Evolutionary conservation across 75 land plant genomes (phyloP), one percentile per base, ranked within the genome.

Genomic region (Sequoia sempervirens): DNA sequence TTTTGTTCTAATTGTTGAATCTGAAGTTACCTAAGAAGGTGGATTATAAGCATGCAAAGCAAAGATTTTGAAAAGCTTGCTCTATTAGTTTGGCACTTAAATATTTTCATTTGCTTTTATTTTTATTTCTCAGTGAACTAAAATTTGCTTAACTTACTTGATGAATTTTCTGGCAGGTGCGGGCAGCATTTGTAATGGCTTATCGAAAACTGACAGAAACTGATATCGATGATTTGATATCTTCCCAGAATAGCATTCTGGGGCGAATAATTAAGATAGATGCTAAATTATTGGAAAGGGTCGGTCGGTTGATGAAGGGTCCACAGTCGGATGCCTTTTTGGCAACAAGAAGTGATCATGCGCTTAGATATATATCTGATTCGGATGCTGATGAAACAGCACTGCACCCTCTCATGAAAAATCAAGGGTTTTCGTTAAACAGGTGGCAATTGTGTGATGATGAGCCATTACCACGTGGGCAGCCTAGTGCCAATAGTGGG

Each of bases 201-300:
- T 87, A 85, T 86, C 83, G 91, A 18, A 78, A 82, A 4, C 75
- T 96, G 85, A 95, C 95, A 53, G 92, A 93, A 74, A 78, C 86
- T 56, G 87, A 87, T 82, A 80, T 80, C 61, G 87, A 92, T 64
- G 79, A 86, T 70, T 81, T 46, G 5, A 75, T 92, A 28, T 89
- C 88, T 26, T 84, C 92, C 4, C 69, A 89, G 36, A 82, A 86
- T 68, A 94, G 97, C 84, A 88, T 96, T 52, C 85, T 96, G 45
- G 94, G 98, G 4, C 90, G 90, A n/a, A 95, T 96, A 74, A 92
- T 96, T 20, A 88, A 97, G 58, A 90, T 94, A 36, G 98, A 96
- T 75, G 84, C 88, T 26, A 86, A 92, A 36, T 84, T 96, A 30
- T 72, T 93, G 82, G 90, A 91, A 58, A 92, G 98, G 32, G 91